phyloP scores from a whole-genome alignment of 495 filamentous ascomycete genomes.

The Tuber aestivum region DNA sequence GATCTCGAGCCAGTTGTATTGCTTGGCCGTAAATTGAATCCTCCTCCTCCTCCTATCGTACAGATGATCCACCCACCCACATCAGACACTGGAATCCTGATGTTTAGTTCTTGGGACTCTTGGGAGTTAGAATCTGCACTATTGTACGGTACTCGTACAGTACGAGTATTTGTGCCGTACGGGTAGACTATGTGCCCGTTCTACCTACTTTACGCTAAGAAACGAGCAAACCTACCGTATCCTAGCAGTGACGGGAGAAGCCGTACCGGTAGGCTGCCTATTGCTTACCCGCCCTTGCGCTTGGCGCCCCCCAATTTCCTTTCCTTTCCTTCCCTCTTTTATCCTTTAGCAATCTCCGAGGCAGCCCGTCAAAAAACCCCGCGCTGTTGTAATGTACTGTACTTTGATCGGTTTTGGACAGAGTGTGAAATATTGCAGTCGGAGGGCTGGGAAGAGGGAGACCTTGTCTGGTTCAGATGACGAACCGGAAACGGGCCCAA shows the following conservation, averaged over 20 bases:
- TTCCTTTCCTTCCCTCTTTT: neutral
- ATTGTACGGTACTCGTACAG: no score
- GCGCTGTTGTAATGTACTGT: neutral
- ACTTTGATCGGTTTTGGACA: neutral
- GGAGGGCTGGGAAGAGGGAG: neutral
- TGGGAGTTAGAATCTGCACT: neutral
- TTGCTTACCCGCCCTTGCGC: neutral
- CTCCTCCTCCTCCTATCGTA: neutral
- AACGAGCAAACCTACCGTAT: neutral
- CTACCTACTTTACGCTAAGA: neutral
- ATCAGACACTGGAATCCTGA: neutral
- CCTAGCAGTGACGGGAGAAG: neutral
- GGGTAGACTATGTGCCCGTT: no score
- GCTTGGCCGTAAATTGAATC: neutral
- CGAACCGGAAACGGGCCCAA: conserved; percentile 7
- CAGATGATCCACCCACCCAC: neutral
- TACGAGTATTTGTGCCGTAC: no score
- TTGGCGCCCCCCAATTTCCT: neutral
- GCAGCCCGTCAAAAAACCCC: neutral
- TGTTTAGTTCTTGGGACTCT: neutral
- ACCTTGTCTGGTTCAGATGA: conserved; percentile 8
- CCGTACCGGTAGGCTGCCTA: neutral
- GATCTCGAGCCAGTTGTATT: neutral
- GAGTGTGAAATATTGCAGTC: neutral
- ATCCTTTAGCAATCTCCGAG: neutral